A percentile compares a stretch with the other conserved stretches of the same genome.
Conservation (phyloP, 1,139 yeast species). For the Pichia norvegensis region DNA sequence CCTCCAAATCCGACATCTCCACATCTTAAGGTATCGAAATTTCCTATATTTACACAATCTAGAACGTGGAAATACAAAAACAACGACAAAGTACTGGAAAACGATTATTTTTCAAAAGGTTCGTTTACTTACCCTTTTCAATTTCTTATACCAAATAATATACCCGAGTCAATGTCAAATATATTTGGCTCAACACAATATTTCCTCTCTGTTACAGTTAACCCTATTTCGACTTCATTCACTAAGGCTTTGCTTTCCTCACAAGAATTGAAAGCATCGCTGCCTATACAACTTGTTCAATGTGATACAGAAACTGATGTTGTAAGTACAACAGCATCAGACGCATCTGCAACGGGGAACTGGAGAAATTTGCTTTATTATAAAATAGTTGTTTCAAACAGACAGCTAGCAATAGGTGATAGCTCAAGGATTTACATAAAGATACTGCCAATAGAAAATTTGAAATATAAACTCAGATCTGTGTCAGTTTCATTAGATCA, state of each 20-base stretch:
- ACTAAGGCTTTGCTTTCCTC: constrained; percentile 2
- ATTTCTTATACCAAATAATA: constrained; percentile 10
- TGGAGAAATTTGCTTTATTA: constrained; percentile 27
- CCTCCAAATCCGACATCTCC: constrained; percentile 6
- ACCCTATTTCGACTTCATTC: constrained; percentile 5
- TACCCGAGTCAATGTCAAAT: constrained; percentile 13
- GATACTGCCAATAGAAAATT: constrained; percentile 19
- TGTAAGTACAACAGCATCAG: constrained; percentile 1
- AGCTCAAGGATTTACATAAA: constrained; percentile 16
- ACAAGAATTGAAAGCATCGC: not conserved
- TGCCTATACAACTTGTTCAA: constrained; percentile 14
- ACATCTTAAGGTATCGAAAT: not conserved
- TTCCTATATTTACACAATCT: constrained; percentile 9
- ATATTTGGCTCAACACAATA: constrained; percentile 14
- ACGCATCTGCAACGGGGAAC: constrained; percentile 23
- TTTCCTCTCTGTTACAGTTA: constrained; percentile 8
- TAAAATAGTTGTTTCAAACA: constrained; percentile 17
- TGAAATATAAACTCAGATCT: constrained; percentile 13
- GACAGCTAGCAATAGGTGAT: constrained; percentile 17
- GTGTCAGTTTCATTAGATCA: constrained; percentile 16
- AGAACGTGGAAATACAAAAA: constrained; percentile 12
- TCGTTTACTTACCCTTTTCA: constrained; percentile 14
- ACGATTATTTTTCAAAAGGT: constrained; percentile 13
- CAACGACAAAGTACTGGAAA: constrained; percentile 9
- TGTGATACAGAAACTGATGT: constrained; percentile 10